Evolutionary conservation across 208 protist genomes (phyloP).

Genomic region (Leishmania amazonensis): DNA sequence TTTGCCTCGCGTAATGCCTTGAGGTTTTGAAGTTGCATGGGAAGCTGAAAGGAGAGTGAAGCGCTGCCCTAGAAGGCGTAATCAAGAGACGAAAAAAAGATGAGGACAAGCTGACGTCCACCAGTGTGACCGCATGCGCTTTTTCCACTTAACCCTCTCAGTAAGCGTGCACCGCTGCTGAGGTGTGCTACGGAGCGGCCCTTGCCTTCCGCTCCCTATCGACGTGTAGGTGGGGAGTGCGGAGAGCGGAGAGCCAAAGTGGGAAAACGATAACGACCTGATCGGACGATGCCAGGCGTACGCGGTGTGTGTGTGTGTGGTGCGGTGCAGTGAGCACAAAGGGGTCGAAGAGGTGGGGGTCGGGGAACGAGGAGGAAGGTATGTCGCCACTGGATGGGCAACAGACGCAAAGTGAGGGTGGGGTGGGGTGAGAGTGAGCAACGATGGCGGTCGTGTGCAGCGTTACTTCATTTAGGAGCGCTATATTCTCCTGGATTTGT

Average conservation of each 20-base stretch:
- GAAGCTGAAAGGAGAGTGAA: not conserved
- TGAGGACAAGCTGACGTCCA: not conserved
- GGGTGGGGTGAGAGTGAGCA: not conserved
- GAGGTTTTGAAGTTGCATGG: conserved; percentile 26
- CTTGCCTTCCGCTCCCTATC: not conserved
- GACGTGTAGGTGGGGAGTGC: not conserved
- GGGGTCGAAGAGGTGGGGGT: not conserved
- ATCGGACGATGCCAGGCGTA: not conserved
- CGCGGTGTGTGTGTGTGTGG: not conserved
- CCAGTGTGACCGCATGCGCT: not conserved
- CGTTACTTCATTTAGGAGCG: not conserved
- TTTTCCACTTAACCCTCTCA: not conserved
- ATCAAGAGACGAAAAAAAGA: not conserved
- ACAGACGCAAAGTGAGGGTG: not conserved
- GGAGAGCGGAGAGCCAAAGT: not conserved
- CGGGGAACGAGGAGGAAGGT: not conserved
- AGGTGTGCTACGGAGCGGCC: not conserved
- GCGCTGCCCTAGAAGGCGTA: not conserved
- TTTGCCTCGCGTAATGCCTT: conserved; percentile 16
- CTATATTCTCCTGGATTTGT: not conserved
- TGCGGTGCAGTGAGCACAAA: not conserved
- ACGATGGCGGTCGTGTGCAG: not conserved
- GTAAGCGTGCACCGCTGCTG: not conserved
- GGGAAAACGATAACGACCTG: not conserved
- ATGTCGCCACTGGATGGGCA: not conserved